phyloP scores from a whole-genome alignment of 164 flowering plant genomes.

The Vitis riparia region DNA sequence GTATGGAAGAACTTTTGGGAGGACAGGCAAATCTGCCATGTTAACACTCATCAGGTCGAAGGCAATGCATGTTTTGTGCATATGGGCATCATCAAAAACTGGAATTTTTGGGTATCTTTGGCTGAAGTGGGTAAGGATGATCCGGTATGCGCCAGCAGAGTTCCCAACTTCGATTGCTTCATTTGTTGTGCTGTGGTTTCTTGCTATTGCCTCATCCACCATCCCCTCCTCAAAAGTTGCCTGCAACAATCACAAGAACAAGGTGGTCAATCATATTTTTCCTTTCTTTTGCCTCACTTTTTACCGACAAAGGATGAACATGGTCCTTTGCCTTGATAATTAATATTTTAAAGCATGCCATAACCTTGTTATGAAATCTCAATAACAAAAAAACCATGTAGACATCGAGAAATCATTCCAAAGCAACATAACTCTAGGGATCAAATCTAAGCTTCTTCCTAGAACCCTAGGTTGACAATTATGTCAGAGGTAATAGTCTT shows the following conservation, averaged over 20 bases:
- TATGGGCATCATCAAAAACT: slow-evolving; percentile 70
- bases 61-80: slow-evolving; percentile 91
- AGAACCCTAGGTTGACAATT: no score
- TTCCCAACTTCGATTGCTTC: slow-evolving; percentile 91
- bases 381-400: no score
- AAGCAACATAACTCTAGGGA: no score
- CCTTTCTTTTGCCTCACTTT: no score
- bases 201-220: slow-evolving; percentile 84
- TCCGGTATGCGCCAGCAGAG: slow-evolving; percentile 72
- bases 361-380: no score
- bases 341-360: no score
- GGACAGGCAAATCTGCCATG: slow-evolving; percentile 81
- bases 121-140: slow-evolving; percentile 95
- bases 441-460: no score
- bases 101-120: slow-evolving; percentile 98
- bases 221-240: slow-evolving; percentile 95
- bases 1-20: slow-evolving; percentile 82
- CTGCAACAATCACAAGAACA: slow-evolving; percentile 41
- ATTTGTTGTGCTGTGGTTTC: slow-evolving; percentile 92
- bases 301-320: no score
- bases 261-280: not conserved
- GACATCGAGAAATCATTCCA: no score
- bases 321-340: no score
- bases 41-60: slow-evolving; percentile 97
- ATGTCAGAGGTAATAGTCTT: no score